Evolutionary conservation across 306 rosid genomes (phyloP).

Genomic region (Vicia faba): DNA sequence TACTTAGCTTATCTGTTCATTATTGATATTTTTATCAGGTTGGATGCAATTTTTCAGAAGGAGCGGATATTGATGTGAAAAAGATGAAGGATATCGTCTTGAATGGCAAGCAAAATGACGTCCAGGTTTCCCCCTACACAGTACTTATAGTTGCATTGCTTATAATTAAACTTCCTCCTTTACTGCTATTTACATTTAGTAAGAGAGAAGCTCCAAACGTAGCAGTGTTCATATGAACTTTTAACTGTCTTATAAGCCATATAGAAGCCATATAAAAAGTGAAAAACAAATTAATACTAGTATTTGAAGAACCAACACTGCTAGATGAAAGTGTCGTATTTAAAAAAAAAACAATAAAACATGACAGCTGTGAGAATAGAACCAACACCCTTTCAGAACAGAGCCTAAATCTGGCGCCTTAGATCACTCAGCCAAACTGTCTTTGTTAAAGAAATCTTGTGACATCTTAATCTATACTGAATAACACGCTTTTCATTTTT

Average conservation of each 20-base stretch:
- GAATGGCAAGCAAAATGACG: slow-evolving; percentile 46
- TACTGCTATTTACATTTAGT: no score
- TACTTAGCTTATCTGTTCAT: not conserved
- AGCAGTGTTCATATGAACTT: no score
- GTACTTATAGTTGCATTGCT: slow-evolving; percentile 29
- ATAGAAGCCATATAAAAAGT: not conserved
- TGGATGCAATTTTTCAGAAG: slow-evolving; percentile 66
- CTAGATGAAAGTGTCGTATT: no score
- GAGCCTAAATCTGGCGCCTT: slow-evolving; percentile 18
- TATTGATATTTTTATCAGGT: slow-evolving; percentile 45
- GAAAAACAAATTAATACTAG: no score
- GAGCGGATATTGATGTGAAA: slow-evolving; percentile 53
- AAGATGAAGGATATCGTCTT: slow-evolving; percentile 49
- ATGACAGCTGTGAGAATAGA: slow-evolving; percentile 8
- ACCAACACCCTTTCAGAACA: slow-evolving; percentile 13
- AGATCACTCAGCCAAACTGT: slow-evolving; percentile 16
- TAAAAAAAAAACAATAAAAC: not conserved
- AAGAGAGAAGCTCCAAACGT: no score
- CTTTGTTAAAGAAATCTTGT: accelerated
- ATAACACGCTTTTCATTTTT: not conserved
- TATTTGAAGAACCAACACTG: no score
- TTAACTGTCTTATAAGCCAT: no score
- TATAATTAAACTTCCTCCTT: no score
- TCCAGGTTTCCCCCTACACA: slow-evolving; percentile 64
- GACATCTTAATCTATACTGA: not conserved